A percentile compares a stretch with the other conserved stretches of the same genome.
These are phyloP conservation scores for Naematelia encephala DNA, from an alignment of 768 basidiomycete genomes.

Conservation along the genomic window DNA sequence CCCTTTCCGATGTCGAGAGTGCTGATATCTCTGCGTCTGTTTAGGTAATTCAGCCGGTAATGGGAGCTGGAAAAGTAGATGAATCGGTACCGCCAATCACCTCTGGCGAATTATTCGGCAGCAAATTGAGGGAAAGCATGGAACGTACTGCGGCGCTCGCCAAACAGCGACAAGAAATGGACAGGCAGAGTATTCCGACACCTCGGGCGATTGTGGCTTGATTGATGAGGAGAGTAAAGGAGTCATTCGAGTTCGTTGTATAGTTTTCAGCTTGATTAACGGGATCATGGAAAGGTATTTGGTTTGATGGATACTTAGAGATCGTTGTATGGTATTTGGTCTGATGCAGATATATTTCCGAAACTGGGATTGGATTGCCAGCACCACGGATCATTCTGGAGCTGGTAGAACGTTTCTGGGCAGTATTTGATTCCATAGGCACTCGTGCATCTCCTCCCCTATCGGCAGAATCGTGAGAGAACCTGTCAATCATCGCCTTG, in stretches of 20 bases:
- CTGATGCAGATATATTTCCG: too few species aligned
- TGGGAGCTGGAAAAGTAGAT: conserved; percentile 18
- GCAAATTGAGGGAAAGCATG: conserved; percentile 18
- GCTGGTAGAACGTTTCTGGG: too few species aligned
- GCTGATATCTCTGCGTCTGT: background rate
- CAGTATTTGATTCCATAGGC: too few species aligned
- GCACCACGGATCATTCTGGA: too few species aligned
- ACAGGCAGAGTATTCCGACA: background rate
- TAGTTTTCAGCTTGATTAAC: background rate
- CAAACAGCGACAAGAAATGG: background rate
- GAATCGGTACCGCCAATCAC: conserved; percentile 17
- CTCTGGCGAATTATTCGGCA: conserved; percentile 18
- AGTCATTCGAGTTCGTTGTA: background rate
- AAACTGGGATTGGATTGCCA: too few species aligned
- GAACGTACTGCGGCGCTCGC: conserved; percentile 4
- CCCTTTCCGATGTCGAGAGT: background rate
- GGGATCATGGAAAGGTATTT: too few species aligned
- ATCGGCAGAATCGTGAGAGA: too few species aligned
- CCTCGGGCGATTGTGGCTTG: background rate
- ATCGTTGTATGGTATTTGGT: too few species aligned
- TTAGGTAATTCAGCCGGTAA: conserved; percentile 14
- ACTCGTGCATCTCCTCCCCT: too few species aligned
- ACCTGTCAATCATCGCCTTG: too few species aligned
- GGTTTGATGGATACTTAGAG: too few species aligned
- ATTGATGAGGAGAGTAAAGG: background rate